Evolutionary conservation across 164 flowering plant species (phyloP).

Genomic region (Stephania cephalantha): DNA sequence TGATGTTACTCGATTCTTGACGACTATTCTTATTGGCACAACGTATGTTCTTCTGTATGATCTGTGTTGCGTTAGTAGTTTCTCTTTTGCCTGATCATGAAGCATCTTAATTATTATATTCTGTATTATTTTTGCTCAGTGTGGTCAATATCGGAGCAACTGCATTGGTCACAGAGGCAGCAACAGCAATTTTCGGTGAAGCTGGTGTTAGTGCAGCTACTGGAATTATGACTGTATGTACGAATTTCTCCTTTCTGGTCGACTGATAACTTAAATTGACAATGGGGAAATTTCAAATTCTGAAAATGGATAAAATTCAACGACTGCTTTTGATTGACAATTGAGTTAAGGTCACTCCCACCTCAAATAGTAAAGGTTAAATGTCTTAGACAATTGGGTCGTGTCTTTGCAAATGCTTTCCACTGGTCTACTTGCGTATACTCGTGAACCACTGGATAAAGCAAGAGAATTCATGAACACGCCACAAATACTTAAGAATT

Average conservation of each 20-base stretch:
- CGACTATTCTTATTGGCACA: conserved; percentile 97
- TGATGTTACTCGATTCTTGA: conserved; percentile 94
- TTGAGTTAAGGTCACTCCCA: not conserved
- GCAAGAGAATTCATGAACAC: not conserved
- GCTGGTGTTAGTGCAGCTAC: conserved; percentile 99
- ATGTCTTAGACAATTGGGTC: not conserved
- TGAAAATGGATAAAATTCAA: conserved; percentile 7
- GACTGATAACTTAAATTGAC: not conserved
- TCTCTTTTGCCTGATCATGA: conserved; percentile 10
- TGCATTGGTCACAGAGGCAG: conserved; percentile 97
- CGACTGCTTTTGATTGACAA: not conserved
- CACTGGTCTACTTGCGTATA: not conserved
- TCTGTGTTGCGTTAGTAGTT: not conserved
- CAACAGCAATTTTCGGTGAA: conserved; percentile 92
- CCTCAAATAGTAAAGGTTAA: not conserved
- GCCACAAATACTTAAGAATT: not conserved
- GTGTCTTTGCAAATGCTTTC: not conserved
- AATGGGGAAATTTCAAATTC: conserved; percentile 1
- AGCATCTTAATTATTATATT: conserved; percentile 21
- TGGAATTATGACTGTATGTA: conserved; percentile 93
- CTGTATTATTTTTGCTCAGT: conserved; percentile 34
- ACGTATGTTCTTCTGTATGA: conserved; percentile 47
- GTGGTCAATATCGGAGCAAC: conserved; percentile 98
- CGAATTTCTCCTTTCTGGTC: conserved; percentile 6
- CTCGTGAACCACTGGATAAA: not conserved